These are phyloP conservation scores for Monosporascus sp. DNA, from an alignment of 2,329 filamentous ascomycete genomes.

Conservation along the genomic window DNA sequence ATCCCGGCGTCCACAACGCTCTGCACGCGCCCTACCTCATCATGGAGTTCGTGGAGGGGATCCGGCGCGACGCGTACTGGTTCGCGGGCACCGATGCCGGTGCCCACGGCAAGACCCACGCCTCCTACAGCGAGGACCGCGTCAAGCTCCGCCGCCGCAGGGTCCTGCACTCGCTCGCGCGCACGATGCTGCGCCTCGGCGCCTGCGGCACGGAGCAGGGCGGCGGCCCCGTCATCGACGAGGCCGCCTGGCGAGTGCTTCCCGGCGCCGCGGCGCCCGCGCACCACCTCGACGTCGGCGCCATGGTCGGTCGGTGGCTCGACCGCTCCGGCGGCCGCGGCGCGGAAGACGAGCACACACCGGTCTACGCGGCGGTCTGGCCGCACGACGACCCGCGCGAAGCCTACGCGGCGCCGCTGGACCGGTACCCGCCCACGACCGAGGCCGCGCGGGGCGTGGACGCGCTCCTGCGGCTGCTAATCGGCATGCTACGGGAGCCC, in stretches of 20 bases:
- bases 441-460: constrained; percentile 12
- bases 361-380: constrained; percentile 10
- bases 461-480: constrained; percentile 12
- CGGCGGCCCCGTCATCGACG: constrained; percentile 15
- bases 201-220: constrained; percentile 14
- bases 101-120: background rate
- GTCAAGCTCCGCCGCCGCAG: background rate
- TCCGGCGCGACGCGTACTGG: constrained; percentile 17
- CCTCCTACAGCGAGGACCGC: background rate
- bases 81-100: constrained; percentile 6
- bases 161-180: constrained; percentile 13
- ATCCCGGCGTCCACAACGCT: background rate
- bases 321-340: background rate
- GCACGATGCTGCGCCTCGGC: constrained; percentile 15
- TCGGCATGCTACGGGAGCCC: constrained; percentile 15
- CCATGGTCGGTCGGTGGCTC: constrained; percentile 19
- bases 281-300: constrained; percentile 13
- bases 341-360: constrained; percentile 9
- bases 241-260: constrained; percentile 1
- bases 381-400: constrained; percentile 8
- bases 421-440: constrained; percentile 7
- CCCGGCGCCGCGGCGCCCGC: constrained; percentile 7
- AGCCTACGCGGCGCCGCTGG: constrained; percentile 14
- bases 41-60: constrained; percentile 13
- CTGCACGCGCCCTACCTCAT: constrained; percentile 9